Base-by-base conservation (phyloP, 345 rosid genomes). In the Excoecaria cochinchinensis region DNA sequence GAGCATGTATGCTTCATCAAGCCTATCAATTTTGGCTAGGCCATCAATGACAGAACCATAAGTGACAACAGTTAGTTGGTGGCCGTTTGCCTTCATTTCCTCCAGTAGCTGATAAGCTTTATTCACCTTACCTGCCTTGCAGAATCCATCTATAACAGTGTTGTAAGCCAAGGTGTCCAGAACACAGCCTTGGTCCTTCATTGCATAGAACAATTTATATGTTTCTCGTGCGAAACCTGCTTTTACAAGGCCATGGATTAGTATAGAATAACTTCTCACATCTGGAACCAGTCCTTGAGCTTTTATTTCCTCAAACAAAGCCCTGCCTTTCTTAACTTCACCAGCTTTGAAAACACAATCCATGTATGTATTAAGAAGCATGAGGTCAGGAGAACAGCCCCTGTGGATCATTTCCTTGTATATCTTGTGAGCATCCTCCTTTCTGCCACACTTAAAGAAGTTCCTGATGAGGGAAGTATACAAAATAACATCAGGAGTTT, bases 1-100 rank as follows among this genome's bases (percentile, higher is more conserved):
- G 65, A 95, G 97, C 96, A 91, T 88, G 84, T 93, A 93, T 66
- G 99, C 98, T 81, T 95, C 99, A 83, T 95, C 98, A 67, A 95
- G 93, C 88, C 98, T 85, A 77, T 95, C 98, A 74, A 93, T 93
- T 74, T 95, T 93, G 1, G 96, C 87, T 46, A 95, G 94, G 25
- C 98, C 97, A 73, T 93, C 97, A 12, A 95, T 80, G 31, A 91
- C 87, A 39, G 94, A 93, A 71, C 99, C 99, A 71, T 95, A 95
- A 19, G 99, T 89, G 40, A 95, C 97, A 70, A 95, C 92, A 59
- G 94, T 90, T 60, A 97, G 96, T 55, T 85, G 89, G 76, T 78
- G 86, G 76, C 93, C 94, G 60, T 85, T 90, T n/a, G 85, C 77
- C 86, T 88, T 93, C 99, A 95, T 95, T 76, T 93, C 99, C 83